Evolutionary conservation across 164 flowering plant species (phyloP), one percentile per base, ranked within the genome.

Genomic region (Cinnamomum micranthum): DNA sequence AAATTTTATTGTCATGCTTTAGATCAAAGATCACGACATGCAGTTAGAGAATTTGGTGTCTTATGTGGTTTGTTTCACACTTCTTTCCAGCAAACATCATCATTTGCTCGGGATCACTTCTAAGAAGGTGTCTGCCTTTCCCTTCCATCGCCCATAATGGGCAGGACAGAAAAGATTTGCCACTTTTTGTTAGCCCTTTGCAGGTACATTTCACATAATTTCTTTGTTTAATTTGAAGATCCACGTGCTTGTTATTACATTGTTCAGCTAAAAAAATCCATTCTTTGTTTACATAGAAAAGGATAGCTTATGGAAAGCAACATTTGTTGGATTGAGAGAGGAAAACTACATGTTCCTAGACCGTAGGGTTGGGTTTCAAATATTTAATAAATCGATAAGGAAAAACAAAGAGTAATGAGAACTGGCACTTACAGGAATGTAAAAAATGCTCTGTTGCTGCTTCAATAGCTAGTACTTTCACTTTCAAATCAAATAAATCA

Each of bases 1-100:
- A 41, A 41, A 0, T 41, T 41, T 41, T 41, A 6, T 7, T 41
- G 11, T 41, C 10, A 41, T 41, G 47, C 10, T 41, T 7, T 41
- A 41, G 47, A 41, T 41, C 47, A 41, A 41, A 41, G 10, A 41
- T 41, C 47, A 41, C 47, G 2, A 41, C 47, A 9, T 6, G 47
- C 9, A 41, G 47, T 55, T 55, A 20, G 60, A 55, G 60, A 55
- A 55, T 14, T 31, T 67, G 47, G 69, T 67, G 41, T 67, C 28
- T 67, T 33, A 67, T 25, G 33, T 64, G 23, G 2, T 27, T 27
- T 28, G 35, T 67, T 25, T 25, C 4, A 17, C 50, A 19, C 62
- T 85, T 72, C 25, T 80, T 69, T 80, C 74, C 77, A 93, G 98
- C 98, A 77, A 88, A 88, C 75, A 72, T 91, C 69, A 87, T 92